These are phyloP conservation scores for Tuber umbilicatum DNA, from an alignment of 495 filamentous ascomycete genomes.

Conservation along the genomic window DNA sequence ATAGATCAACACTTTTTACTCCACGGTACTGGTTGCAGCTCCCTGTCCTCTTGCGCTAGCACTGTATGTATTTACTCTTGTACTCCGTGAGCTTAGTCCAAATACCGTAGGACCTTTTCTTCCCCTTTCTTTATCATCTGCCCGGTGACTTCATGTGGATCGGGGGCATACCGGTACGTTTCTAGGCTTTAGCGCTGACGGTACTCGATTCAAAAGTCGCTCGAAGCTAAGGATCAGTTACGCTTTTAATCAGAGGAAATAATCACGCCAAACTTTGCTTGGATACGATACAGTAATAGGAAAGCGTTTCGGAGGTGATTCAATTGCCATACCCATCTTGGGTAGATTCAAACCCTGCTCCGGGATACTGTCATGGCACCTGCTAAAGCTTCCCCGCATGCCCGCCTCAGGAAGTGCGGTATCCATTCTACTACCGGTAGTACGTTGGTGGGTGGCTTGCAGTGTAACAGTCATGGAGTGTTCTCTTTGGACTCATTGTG, in stretches of 20 bases:
- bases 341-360: background rate
- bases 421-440: background rate
- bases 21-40: background rate
- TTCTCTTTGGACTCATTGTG: background rate
- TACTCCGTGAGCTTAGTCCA: background rate
- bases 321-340: background rate
- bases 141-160: background rate
- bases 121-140: background rate
- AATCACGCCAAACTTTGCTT: background rate
- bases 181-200: too few relatives aligned
- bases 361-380: background rate
- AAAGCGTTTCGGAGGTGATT: background rate
- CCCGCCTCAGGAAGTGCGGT: background rate
- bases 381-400: background rate
- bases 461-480: background rate
- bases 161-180: too few relatives aligned
- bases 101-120: background rate
- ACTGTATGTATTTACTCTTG: background rate
- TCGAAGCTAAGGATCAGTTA: background rate
- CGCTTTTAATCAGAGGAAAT: background rate
- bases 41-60: background rate
- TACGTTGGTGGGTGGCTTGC: background rate
- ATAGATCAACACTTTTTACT: background rate
- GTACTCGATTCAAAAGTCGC: background rate
- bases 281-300: background rate